phyloP scores from a whole-genome alignment of 2,329 filamentous ascomycete species.

The Emericellopsis cladophorae region DNA sequence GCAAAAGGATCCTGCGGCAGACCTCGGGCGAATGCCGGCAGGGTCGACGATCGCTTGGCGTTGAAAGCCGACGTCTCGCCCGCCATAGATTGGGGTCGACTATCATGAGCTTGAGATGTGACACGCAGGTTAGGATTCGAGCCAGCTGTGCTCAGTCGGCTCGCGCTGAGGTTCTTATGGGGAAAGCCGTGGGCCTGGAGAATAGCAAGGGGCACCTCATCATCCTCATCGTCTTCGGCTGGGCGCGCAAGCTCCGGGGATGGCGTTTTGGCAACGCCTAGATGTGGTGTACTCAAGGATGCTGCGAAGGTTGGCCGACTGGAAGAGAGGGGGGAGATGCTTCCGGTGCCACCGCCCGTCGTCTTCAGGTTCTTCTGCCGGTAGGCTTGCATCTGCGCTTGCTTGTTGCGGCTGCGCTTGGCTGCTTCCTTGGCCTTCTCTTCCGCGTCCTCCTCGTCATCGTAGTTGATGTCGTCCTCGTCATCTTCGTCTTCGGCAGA shows the following conservation, averaged over 20 bases:
- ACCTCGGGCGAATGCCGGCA: slow-evolving; percentile 74
- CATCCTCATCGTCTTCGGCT: slow-evolving; percentile 74
- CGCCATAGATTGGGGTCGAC: slow-evolving; percentile 42
- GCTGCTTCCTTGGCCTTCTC: slow-evolving; percentile 63
- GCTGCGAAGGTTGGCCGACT: slow-evolving; percentile 42
- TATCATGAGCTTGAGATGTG: slow-evolving; percentile 34
- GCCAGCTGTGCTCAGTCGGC: slow-evolving; percentile 47
- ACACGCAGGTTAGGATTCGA: slow-evolving; percentile 62
- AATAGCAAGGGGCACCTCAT: slow-evolving; percentile 78
- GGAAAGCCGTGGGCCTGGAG: slow-evolving; percentile 84
- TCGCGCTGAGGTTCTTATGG: slow-evolving; percentile 62
- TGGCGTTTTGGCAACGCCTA: slow-evolving; percentile 24
- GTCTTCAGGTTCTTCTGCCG: slow-evolving; percentile 96
- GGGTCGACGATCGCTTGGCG: slow-evolving; percentile 22
- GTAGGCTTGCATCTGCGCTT: slow-evolving; percentile 81
- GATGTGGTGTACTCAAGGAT: slow-evolving; percentile 50
- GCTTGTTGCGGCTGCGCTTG: slow-evolving; percentile 73
- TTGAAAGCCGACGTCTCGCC: slow-evolving; percentile 30
- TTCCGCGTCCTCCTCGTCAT: slow-evolving; percentile 66
- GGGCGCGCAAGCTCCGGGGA: slow-evolving; percentile 22
- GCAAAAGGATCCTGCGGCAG: slow-evolving; percentile 78
- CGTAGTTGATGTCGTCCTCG: slow-evolving; percentile 52
- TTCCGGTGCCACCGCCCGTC: slow-evolving; percentile 52
- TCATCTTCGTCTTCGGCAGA: slow-evolving; percentile 45
- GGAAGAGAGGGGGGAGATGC: slow-evolving; percentile 11